These are phyloP conservation scores for Podosphaera fusca DNA, from an alignment of 2,329 filamentous ascomycete species.

Conservation along the genomic window DNA sequence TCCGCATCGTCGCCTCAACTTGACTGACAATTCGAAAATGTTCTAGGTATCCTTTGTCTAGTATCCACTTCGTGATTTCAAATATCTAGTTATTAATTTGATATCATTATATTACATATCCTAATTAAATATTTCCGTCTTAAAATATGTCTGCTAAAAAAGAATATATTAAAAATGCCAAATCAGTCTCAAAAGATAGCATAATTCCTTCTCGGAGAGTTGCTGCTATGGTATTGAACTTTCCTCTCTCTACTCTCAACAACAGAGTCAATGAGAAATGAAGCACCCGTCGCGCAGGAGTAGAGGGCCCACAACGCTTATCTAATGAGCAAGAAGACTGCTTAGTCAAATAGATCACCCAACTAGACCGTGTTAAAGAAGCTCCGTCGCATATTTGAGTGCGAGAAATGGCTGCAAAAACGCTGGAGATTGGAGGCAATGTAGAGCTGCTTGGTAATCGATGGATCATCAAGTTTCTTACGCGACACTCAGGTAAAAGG, in stretches of 20 bases:
- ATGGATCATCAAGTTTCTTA: background rate
- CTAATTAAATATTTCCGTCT: background rate
- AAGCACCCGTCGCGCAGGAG: background rate
- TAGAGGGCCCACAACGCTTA: background rate
- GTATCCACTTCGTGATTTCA: no score
- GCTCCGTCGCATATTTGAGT: no score
- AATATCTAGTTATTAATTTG: no score
- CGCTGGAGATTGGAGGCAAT: no score
- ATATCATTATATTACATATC: background rate
- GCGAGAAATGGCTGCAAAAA: no score
- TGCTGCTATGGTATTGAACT: background rate
- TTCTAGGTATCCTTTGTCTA: no score
- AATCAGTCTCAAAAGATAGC: background rate
- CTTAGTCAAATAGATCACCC: no score
- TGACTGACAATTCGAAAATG: no score
- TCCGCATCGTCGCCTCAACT: no score
- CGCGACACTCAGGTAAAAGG: background rate
- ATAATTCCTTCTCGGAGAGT: background rate
- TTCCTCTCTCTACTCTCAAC: background rate
- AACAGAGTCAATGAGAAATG: background rate
- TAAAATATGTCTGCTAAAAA: background rate
- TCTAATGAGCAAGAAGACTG: no score
- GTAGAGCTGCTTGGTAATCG: background rate
- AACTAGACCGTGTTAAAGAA: no score
- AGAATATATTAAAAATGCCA: background rate